Base-by-base conservation (phyloP, 2,329 filamentous ascomycete genomes). In the Samsoniella hepiali region DNA sequence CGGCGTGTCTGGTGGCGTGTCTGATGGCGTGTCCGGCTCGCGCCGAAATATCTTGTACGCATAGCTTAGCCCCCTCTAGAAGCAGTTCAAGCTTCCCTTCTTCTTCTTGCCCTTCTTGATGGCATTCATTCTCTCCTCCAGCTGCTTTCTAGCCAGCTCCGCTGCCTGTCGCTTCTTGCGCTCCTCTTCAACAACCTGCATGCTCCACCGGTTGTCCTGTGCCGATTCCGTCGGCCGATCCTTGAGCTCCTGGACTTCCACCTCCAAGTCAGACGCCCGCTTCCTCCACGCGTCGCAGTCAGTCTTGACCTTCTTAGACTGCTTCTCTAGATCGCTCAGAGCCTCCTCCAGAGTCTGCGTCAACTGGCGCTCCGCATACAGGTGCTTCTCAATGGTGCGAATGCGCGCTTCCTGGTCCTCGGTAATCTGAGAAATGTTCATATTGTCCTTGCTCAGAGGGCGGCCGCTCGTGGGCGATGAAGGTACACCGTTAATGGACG, bases 361-460 rank as follows among this genome's bases (percentile, higher is more conserved):
- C 64, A 99, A 88, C 75, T 98, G 94, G 74, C 96, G 96, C 81
- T 99, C 95, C 3, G 95, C 95, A 68, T 91, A 90, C 31, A 99
- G 84, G 73, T 98, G 93, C 81, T 97, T 98, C 81, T 99, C 94
- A 67, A 99, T 96, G 7, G 92, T 96, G 65, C 91, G 89, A 73
- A 99, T 96, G 67, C 93, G 93, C 50, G 91, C 91, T 74, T 99
- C 95, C 75, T 97, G 93, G 70, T 99, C 95, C 72, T 98, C 94
- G 65, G 94, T 87, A 68, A 96, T 84, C 71, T 97, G 93, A 57
- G 88, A 86, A 64, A 89, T 84, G 58, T 79, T 81, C 55, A 77
- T 65, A 55, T 76, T 84, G 71, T 97, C 92, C 74, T 95, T 96
- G 81, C 92, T 96, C 22, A 87, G 83, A 64, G 93, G 91, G 11